Evolutionary conservation across 768 basidiomycete species (phyloP).

Genomic region (Hortiboletus campestris): DNA sequence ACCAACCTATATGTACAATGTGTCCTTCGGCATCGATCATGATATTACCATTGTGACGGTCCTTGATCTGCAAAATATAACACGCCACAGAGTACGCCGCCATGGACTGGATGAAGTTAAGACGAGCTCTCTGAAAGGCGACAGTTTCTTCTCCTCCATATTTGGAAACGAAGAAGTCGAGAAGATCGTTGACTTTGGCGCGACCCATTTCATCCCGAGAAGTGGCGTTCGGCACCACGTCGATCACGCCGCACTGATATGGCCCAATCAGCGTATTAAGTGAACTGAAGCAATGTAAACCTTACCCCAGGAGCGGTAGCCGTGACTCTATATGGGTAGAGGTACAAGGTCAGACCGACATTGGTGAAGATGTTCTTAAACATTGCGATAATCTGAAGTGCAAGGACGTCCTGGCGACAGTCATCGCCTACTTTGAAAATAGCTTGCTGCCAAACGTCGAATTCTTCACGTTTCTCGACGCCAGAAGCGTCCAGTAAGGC

Average conservation of each 20-base stretch:
- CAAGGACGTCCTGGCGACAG: conserved; percentile 97
- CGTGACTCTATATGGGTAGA: conserved; percentile 95
- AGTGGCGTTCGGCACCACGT: conserved; percentile 96
- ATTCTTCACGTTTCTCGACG: conserved; percentile 56
- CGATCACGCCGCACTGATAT: conserved; percentile 91
- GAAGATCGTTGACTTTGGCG: conserved; percentile 94
- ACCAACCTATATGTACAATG: conserved; percentile 90
- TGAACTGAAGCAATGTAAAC: conserved; percentile 12
- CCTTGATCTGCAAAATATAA: conserved; percentile 98
- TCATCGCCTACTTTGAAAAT: conserved; percentile 99
- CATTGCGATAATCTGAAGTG: conserved; percentile 97
- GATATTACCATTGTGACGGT: conserved; percentile 98
- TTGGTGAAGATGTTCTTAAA: conserved; percentile 96
- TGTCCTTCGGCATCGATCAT: conserved; percentile 99
- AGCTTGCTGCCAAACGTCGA: conserved; percentile 95
- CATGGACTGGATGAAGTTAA: conserved; percentile 99
- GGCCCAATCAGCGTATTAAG: not conserved
- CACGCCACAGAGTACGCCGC: conserved; percentile 98
- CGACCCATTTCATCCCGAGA: conserved; percentile 99
- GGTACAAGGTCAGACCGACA: conserved; percentile 85
- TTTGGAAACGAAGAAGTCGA: conserved; percentile 90
- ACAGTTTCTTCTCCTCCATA: conserved; percentile 90
- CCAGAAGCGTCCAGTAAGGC: conserved; percentile 65
- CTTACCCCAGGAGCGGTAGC: conserved; percentile 94
- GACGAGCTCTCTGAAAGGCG: conserved; percentile 86